These are phyloP conservation scores for Pseudocohnilembus persalinus DNA, from an alignment of 169 alveolate species.

Conservation along the genomic window DNA sequence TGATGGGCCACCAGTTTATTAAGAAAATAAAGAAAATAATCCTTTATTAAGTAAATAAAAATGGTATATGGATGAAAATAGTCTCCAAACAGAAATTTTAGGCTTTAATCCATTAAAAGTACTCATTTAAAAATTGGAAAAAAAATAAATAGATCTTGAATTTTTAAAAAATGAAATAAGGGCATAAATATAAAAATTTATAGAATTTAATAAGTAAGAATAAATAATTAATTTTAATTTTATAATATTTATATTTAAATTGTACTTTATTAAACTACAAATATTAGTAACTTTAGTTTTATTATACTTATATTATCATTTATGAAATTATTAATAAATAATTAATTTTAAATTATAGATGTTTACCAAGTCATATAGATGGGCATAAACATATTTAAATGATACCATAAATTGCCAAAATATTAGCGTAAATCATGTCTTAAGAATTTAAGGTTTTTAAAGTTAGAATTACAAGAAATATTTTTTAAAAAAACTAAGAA, in stretches of 20 bases:
- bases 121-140: not conserved
- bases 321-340: no score
- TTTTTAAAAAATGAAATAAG: slow-evolving; percentile 22
- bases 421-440: not conserved
- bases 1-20: slow-evolving; percentile 9
- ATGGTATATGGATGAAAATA: slow-evolving; percentile 1
- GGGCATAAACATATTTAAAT: slow-evolving; percentile 15
- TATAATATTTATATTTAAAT: no score
- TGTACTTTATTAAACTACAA: no score
- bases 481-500: not conserved
- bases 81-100: not conserved
- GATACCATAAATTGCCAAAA: not conserved
- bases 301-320: no score
- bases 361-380: not conserved
- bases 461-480: slow-evolving; percentile 2
- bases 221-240: no score
- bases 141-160: slow-evolving; percentile 2
- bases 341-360: no score
- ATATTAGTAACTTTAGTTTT: no score
- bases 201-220: not conserved
- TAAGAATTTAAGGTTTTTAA: slow-evolving; percentile 5
- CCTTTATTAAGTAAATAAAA: not conserved
- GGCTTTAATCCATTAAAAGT: not conserved
- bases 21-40: not conserved
- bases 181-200: not conserved